phyloP scores from a whole-genome alignment of 805 yeast species.

The Blastobotrys mokoenaii region DNA sequence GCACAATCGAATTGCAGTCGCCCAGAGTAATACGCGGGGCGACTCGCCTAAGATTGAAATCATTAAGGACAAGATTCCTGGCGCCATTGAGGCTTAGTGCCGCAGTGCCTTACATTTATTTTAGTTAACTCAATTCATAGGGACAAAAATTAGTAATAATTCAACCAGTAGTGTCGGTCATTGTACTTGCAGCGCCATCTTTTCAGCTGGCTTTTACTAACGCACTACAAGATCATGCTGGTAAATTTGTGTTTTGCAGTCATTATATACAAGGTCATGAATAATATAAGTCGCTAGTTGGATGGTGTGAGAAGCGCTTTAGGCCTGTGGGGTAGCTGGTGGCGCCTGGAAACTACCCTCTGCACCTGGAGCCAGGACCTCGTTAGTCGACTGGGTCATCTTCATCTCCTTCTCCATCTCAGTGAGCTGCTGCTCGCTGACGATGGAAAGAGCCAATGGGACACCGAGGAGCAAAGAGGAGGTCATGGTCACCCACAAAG shows the following conservation, averaged over 20 bases:
- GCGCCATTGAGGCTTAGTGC: constrained; percentile 1
- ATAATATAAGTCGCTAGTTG: neutral
- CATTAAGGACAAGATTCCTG: constrained; percentile 5
- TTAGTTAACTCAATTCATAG: no score
- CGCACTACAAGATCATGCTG: no score
- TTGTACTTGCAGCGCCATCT: no score
- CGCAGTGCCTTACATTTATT: no score
- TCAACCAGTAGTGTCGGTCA: no score
- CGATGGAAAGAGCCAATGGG: constrained; percentile 81
- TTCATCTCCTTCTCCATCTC: constrained; percentile 91
- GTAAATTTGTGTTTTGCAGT: no score
- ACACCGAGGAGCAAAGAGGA: constrained; percentile 82
- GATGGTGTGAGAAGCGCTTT: neutral
- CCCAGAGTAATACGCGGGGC: constrained; percentile 30
- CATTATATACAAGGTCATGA: neutral
- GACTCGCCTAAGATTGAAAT: constrained; percentile 8
- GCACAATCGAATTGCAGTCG: constrained; percentile 45
- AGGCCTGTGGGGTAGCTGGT: constrained; percentile 14
- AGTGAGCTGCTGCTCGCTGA: constrained; percentile 86
- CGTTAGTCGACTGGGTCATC: constrained; percentile 27
- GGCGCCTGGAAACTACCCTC: constrained; percentile 27
- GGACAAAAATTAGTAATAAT: no score
- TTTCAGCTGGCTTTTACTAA: no score
- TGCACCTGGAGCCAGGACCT: constrained; percentile 30
- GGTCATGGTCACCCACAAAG: constrained; percentile 81